Percentiles rank a stretch among this genome's conserved stretches.
Conservation (phyloP, 2,329 filamentous ascomycete genomes). For the Berkeleyomyces basicola region DNA sequence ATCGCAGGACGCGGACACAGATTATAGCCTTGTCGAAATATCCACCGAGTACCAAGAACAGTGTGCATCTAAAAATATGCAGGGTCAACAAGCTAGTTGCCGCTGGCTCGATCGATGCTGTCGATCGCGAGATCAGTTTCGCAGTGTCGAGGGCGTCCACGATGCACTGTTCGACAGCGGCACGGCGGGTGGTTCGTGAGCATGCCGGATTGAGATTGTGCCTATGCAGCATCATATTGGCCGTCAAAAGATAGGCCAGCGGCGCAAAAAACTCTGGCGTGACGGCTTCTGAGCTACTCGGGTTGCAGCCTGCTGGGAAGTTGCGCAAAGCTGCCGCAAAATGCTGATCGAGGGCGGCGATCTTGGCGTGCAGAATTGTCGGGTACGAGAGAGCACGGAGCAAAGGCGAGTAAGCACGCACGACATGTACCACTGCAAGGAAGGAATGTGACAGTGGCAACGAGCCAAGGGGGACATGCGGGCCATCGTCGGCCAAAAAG, state of each 20-base stretch:
- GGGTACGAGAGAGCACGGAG: conserved; percentile 53
- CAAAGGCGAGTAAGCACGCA: conserved; percentile 59
- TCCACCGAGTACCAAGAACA: conserved; percentile 61
- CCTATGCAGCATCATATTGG: conserved; percentile 70
- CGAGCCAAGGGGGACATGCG: conserved; percentile 33
- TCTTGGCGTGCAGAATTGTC: conserved; percentile 45
- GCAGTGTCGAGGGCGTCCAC: conserved; percentile 63
- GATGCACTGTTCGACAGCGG: conserved; percentile 64
- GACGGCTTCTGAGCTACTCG: conserved; percentile 47
- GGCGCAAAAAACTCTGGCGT: conserved; percentile 61
- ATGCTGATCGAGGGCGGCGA: conserved; percentile 67
- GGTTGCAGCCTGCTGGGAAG: conserved; percentile 61
- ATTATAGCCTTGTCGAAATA: conserved; percentile 56
- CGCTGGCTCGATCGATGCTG: conserved; percentile 43
- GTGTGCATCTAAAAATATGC: conserved; percentile 73
- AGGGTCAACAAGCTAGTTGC: conserved; percentile 61
- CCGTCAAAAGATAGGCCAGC: conserved; percentile 62
- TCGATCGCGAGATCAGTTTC: conserved; percentile 51
- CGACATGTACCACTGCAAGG: conserved; percentile 64
- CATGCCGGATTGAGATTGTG: conserved; percentile 70
- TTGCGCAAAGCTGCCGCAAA: conserved; percentile 58
- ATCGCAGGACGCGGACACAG: conserved; percentile 54
- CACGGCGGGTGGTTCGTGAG: conserved; percentile 44
- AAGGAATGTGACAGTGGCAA: conserved; percentile 52
- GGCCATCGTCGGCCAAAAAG: conserved; percentile 45